Conservation (phyloP, 306 rosid genomes). For the Castanea crenata region DNA sequence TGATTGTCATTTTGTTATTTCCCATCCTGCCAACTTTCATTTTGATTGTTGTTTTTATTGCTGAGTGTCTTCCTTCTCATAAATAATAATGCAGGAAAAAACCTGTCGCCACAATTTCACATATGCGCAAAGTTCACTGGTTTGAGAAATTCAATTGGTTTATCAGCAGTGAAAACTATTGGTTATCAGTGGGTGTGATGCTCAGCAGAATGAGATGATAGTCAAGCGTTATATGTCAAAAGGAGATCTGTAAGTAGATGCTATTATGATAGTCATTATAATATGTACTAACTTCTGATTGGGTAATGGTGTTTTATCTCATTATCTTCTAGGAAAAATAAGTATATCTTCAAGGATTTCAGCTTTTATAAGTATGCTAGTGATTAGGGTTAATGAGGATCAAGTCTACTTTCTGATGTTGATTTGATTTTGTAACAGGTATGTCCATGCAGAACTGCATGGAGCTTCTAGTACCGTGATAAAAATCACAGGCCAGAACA, state of each 20-base stretch:
- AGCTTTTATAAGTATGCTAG: neutral
- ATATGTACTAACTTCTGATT: neutral
- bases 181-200: slow-evolving; percentile 98
- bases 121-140: slow-evolving; percentile 99
- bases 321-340: neutral
- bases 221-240: slow-evolving; percentile 97
- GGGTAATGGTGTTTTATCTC: neutral
- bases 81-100: slow-evolving; percentile 72
- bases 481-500: slow-evolving; percentile 85
- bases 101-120: slow-evolving; percentile 85
- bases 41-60: neutral
- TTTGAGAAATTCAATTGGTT: slow-evolving; percentile 99
- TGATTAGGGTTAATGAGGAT: slow-evolving; percentile 10
- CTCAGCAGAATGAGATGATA: slow-evolving; percentile 99
- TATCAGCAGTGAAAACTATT: slow-evolving; percentile 96
- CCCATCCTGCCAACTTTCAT: neutral
- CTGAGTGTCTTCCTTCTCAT: slow-evolving; percentile 5
- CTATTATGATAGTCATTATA: slow-evolving; percentile 11
- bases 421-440: slow-evolving; percentile 52
- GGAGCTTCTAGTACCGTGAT: slow-evolving; percentile 94
- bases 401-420: slow-evolving; percentile 33
- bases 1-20: neutral
- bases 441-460: slow-evolving; percentile 92
- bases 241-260: slow-evolving; percentile 90
- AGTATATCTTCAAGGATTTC: neutral